Percentiles rank a stretch among this genome's conserved stretches.
These are phyloP conservation scores for Cynanchum wilfordii DNA, from an alignment of 257 asterid species.

Conservation along the genomic window DNA sequence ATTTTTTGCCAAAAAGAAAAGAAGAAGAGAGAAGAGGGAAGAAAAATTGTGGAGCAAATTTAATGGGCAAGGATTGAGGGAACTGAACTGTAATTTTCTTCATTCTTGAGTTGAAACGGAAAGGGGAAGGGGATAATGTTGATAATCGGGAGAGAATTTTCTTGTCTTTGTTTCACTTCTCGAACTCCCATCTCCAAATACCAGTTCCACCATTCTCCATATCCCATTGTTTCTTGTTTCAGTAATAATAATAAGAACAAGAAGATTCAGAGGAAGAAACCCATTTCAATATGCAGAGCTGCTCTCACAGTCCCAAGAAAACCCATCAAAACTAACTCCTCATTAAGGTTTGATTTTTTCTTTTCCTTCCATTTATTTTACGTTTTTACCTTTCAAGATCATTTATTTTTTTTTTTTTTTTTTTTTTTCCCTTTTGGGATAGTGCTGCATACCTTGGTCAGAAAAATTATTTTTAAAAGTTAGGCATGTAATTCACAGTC, in stretches of 20 bases:
- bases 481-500: background rate
- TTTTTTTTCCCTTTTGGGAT: background rate
- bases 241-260: background rate
- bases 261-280: background rate
- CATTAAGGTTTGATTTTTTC: slow-evolving; percentile 10
- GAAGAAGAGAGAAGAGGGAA: background rate
- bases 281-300: slow-evolving; percentile 24
- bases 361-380: background rate
- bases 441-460: background rate
- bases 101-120: background rate
- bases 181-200: slow-evolving; percentile 20
- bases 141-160: slow-evolving; percentile 56
- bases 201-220: background rate
- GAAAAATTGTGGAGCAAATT: background rate
- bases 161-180: slow-evolving; percentile 30
- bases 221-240: background rate
- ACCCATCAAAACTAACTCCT: background rate
- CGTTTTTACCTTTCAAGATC: background rate
- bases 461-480: background rate
- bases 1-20: too few relatives aligned
- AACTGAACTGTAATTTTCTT: background rate
- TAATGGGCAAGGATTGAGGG: too few relatives aligned
- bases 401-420: background rate
- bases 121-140: slow-evolving; percentile 48
- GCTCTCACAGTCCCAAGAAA: slow-evolving; percentile 13